These are phyloP conservation scores for Pholiota adiposa DNA, from an alignment of 1,284 basidiomycete genomes.

Conservation along the genomic window DNA sequence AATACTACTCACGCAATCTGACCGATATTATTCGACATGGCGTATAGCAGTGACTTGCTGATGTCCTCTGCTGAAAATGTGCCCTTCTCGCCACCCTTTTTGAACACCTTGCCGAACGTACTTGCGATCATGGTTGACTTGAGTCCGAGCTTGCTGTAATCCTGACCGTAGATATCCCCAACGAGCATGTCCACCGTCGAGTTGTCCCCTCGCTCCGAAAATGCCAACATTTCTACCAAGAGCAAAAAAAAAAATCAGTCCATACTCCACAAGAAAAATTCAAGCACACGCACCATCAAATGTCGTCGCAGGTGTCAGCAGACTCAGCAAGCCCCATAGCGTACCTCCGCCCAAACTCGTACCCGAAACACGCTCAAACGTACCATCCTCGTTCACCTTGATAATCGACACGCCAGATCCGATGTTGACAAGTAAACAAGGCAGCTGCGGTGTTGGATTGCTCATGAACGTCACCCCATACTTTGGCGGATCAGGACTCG, in stretches of 20 bases:
- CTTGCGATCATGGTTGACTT: constrained; percentile 98
- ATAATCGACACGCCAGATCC: constrained; percentile 98
- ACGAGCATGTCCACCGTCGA: constrained; percentile 98
- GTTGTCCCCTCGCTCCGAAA: constrained; percentile 95
- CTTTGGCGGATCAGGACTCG: constrained; percentile 90
- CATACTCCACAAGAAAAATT: constrained; percentile 11
- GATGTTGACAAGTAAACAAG: constrained; percentile 97
- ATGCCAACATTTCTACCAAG: constrained; percentile 87
- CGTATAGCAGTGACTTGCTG: constrained; percentile 92
- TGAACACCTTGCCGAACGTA: constrained; percentile 98
- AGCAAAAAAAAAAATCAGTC: constrained; percentile 12
- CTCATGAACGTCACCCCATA: constrained; percentile 89
- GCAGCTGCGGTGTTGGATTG: constrained; percentile 85
- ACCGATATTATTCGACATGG: constrained; percentile 98
- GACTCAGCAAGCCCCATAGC: constrained; percentile 95
- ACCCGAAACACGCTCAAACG: constrained; percentile 95
- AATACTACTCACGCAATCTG: constrained; percentile 91
- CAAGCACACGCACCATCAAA: constrained; percentile 83
- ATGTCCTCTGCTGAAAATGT: constrained; percentile 94
- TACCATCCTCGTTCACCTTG: constrained; percentile 94
- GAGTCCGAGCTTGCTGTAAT: constrained; percentile 92
- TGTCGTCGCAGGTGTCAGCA: constrained; percentile 93
- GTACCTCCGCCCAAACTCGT: constrained; percentile 99
- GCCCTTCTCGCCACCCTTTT: constrained; percentile 78
- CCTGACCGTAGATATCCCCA: constrained; percentile 97